Percentiles rank a stretch among this genome's conserved stretches.
These are phyloP conservation scores for Blastosporella zonata DNA, from an alignment of 1,284 basidiomycete species.

Conservation along the genomic window DNA sequence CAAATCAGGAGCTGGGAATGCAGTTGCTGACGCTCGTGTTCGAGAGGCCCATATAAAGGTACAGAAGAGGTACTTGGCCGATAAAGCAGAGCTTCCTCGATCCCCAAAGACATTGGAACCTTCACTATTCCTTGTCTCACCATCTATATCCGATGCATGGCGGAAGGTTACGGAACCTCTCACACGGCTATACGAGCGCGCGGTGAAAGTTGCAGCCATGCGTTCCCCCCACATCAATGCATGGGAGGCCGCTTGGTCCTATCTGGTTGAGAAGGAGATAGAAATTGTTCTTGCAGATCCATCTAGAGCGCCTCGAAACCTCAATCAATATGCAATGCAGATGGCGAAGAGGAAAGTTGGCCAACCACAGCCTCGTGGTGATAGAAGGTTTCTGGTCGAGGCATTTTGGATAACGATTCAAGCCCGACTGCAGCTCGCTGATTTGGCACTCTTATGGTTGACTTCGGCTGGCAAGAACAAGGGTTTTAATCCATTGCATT, in stretches of 20 bases:
- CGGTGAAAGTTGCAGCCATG: conserved; percentile 35
- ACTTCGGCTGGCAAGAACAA: conserved; percentile 13
- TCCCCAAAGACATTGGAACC: conserved; percentile 23
- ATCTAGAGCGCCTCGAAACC: conserved; percentile 32
- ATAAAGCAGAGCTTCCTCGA: conserved; percentile 18
- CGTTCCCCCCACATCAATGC: conserved; percentile 50
- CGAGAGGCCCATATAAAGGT: conserved; percentile 14
- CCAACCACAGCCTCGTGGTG: conserved; percentile 49
- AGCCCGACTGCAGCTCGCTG: conserved; percentile 27
- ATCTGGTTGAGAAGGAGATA: conserved; percentile 47
- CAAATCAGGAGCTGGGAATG: conserved; percentile 4
- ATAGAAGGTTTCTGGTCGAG: conserved; percentile 53
- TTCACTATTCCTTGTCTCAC: conserved; percentile 30
- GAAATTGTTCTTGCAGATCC: conserved; percentile 33
- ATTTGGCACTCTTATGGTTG: conserved; percentile 32
- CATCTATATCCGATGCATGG: conserved; percentile 36
- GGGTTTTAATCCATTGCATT: conserved; percentile 15
- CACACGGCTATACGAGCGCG: conserved; percentile 34
- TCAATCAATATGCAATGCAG: conserved; percentile 44
- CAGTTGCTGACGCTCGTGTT: conserved; percentile 7
- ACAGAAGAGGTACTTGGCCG: conserved; percentile 13
- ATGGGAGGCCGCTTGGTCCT: conserved; percentile 51
- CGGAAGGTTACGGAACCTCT: conserved; percentile 29
- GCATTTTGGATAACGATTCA: conserved; percentile 51
- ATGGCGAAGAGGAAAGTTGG: conserved; percentile 47